These are phyloP conservation scores for Penicillium freii DNA, from an alignment of 2,329 filamentous ascomycete species.

Conservation along the genomic window DNA sequence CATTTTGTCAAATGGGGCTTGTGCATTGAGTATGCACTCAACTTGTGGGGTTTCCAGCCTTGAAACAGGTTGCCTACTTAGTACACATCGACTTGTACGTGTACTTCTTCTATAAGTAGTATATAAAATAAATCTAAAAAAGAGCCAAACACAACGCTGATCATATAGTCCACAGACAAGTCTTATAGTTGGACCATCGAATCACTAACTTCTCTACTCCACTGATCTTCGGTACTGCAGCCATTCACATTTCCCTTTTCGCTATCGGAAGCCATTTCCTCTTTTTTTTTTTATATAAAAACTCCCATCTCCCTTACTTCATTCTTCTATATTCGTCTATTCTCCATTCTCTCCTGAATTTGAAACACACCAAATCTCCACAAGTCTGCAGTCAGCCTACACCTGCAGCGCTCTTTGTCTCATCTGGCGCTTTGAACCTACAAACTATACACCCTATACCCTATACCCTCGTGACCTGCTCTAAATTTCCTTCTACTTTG, in stretches of 20 bases:
- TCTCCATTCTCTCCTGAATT: background rate
- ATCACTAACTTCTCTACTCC: conserved; percentile 4
- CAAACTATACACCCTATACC: background rate
- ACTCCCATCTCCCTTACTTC: background rate
- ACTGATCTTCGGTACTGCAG: conserved; percentile 6
- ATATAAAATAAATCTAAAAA: background rate
- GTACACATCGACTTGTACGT: background rate
- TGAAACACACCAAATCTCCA: conserved; percentile 4
- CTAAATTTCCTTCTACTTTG: background rate
- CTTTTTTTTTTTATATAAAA: background rate
- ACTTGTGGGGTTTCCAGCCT: background rate
- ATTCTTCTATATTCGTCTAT: background rate
- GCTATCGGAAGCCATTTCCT: conserved; percentile 8
- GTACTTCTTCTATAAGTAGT: background rate
- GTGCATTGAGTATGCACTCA: background rate
- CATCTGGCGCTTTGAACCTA: conserved; percentile 8
- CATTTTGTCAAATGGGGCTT: background rate
- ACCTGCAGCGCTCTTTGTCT: conserved; percentile 20
- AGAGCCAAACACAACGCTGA: conserved; percentile 4
- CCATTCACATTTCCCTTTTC: background rate
- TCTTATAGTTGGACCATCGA: conserved; percentile 3
- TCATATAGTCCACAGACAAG: conserved; percentile 7
- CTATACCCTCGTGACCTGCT: conserved; percentile 1
- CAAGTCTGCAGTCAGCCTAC: conserved; percentile 4
- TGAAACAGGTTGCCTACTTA: background rate